These are phyloP conservation scores for Podaxis carcinomalis DNA, from an alignment of 768 basidiomycete genomes.

Conservation along the genomic window DNA sequence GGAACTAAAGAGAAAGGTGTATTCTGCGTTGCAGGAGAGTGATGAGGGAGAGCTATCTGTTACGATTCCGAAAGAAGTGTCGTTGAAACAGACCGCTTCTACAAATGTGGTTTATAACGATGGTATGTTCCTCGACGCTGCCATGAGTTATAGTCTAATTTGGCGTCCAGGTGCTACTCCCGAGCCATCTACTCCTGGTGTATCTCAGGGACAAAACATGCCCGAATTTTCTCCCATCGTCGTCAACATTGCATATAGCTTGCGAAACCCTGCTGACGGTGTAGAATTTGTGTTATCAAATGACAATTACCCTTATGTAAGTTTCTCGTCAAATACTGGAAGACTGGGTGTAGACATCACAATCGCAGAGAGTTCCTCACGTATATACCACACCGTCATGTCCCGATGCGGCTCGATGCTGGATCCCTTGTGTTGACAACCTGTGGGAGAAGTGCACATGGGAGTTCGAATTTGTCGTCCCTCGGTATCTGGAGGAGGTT, in stretches of 20 bases:
- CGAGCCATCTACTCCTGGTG: slow-evolving; percentile 70
- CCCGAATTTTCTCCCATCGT: slow-evolving; percentile 74
- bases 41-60: slow-evolving; percentile 96
- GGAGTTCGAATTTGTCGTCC: slow-evolving; percentile 97
- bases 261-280: slow-evolving; percentile 80
- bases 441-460: slow-evolving; percentile 96
- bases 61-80: slow-evolving; percentile 71
- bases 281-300: slow-evolving; percentile 79
- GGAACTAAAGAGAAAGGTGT: slow-evolving; percentile 89
- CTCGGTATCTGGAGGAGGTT: slow-evolving; percentile 68
- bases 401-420: slow-evolving; percentile 90
- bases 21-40: slow-evolving; percentile 84
- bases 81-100: slow-evolving; percentile 51
- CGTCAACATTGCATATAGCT: slow-evolving; percentile 75
- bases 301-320: slow-evolving; percentile 81
- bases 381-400: slow-evolving; percentile 85
- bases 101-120: slow-evolving; percentile 48
- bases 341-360: slow-evolving; percentile 13
- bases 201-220: slow-evolving; percentile 27
- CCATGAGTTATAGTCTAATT: background rate
- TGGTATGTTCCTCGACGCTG: slow-evolving; percentile 34
- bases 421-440: slow-evolving; percentile 97
- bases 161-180: slow-evolving; percentile 60
- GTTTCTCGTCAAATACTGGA: slow-evolving; percentile 23
- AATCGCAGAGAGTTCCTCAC: slow-evolving; percentile 80